These are phyloP conservation scores for Rhodotorula toruloides DNA, from an alignment of 768 basidiomycete species.

Conservation along the genomic window DNA sequence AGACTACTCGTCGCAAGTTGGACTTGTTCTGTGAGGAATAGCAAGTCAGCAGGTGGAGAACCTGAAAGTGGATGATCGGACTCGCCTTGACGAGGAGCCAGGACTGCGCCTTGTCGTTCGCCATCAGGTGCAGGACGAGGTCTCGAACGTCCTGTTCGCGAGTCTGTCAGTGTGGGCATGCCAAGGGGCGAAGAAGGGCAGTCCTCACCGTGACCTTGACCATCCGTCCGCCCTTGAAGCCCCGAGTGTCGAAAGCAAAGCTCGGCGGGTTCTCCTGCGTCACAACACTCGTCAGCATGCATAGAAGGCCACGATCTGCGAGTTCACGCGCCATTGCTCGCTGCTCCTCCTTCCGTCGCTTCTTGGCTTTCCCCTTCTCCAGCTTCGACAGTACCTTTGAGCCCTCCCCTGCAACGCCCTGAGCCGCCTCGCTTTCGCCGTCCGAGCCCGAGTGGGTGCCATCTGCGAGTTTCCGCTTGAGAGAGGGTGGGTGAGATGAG, in stretches of 20 bases:
- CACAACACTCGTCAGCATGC: background rate
- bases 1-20: constrained; percentile 69
- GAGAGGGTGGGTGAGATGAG: background rate
- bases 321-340: constrained; percentile 59
- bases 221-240: constrained; percentile 70
- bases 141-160: constrained; percentile 73
- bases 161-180: no score
- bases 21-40: constrained; percentile 58
- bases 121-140: constrained; percentile 70
- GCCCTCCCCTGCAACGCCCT: background rate
- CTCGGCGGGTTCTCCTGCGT: constrained; percentile 53
- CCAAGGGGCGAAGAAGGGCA: background rate
- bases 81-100: constrained; percentile 81
- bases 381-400: constrained; percentile 15
- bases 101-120: constrained; percentile 73
- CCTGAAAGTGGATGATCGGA: background rate
- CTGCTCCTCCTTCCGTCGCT: constrained; percentile 68
- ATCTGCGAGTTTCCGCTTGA: constrained; percentile 17
- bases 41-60: constrained; percentile 4
- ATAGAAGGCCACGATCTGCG: constrained; percentile 10
- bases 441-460: background rate
- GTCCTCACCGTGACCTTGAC: constrained; percentile 71
- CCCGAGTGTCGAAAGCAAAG: constrained; percentile 74
- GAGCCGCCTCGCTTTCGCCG: background rate
- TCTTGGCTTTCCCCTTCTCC: constrained; percentile 57